phyloP scores from a whole-genome alignment of 805 yeast genomes.

The Phaffomyces thermotolerans region DNA sequence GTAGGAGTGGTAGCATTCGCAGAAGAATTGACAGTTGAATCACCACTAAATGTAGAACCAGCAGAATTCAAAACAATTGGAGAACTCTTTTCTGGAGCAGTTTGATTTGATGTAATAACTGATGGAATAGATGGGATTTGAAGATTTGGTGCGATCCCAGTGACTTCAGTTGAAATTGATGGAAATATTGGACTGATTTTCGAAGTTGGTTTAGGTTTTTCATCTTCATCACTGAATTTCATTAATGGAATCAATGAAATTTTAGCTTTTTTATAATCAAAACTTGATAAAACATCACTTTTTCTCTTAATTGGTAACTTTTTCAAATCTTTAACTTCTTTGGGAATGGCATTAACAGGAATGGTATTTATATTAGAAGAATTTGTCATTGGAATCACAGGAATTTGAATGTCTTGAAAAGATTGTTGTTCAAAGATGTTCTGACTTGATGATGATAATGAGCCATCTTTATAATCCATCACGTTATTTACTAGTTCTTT shows the following conservation, averaged over 20 bases:
- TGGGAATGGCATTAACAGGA: background rate
- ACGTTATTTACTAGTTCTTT: slow-evolving; percentile 7
- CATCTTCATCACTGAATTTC: background rate
- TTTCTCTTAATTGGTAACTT: slow-evolving; percentile 11
- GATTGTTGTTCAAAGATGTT: background rate
- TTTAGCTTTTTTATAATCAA: slow-evolving; percentile 21
- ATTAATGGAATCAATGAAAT: slow-evolving; percentile 19
- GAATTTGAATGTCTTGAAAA: too few relatives aligned
- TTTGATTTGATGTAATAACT: too few relatives aligned
- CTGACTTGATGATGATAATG: background rate
- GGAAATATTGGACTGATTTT: background rate
- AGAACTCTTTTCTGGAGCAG: too few relatives aligned
- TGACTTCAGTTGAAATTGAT: background rate
- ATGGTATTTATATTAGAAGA: too few relatives aligned
- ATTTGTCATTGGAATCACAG: too few relatives aligned
- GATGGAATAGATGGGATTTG: too few relatives aligned
- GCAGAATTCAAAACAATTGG: too few relatives aligned
- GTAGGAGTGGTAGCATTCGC: too few relatives aligned
- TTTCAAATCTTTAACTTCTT: background rate
- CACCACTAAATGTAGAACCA: too few relatives aligned
- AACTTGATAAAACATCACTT: slow-evolving; percentile 16
- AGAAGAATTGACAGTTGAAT: too few relatives aligned
- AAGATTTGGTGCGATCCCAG: too few relatives aligned
- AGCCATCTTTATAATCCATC: background rate
- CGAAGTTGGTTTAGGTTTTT: background rate